A percentile compares a stretch with the other conserved stretches of the same genome.
Evolutionary conservation across 352 stramenopile genomes (phyloP).

Genomic region (Globisporangium echinulatum): DNA sequence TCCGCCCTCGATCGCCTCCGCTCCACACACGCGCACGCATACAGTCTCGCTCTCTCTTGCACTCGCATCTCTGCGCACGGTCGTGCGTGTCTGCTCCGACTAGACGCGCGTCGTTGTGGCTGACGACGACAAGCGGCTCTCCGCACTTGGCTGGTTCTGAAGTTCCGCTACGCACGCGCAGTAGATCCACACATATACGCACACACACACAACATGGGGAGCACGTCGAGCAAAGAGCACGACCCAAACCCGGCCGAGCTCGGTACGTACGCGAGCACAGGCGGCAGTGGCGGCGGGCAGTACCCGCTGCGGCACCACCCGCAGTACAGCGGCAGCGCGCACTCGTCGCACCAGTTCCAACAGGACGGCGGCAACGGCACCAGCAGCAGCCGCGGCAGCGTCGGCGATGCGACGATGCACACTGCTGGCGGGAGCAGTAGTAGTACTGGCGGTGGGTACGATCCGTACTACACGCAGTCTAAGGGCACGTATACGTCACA

Average conservation of each 20-base stretch:
- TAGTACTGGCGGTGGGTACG: conserved; percentile 3
- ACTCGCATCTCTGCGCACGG: neutral
- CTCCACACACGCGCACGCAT: too few species aligned
- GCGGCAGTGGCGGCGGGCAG: conserved; percentile 20
- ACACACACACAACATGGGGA: conserved; percentile 40
- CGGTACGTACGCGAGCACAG: conserved; percentile 39
- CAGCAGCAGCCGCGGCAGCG: neutral
- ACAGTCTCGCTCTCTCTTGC: too few species aligned
- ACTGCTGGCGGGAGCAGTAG: neutral
- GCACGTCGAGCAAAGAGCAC: conserved; percentile 77
- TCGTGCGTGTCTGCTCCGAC: neutral
- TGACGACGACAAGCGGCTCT: too few species aligned
- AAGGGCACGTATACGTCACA: conserved; percentile 3
- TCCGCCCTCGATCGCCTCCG: too few species aligned
- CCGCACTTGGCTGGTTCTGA: neutral
- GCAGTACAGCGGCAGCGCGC: conserved; percentile 27
- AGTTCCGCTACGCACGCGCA: neutral
- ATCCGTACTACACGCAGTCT: conserved; percentile 14
- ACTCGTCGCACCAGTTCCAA: conserved; percentile 13
- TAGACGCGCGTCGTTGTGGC: neutral
- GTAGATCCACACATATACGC: too few species aligned
- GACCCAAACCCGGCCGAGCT: conserved; percentile 76
- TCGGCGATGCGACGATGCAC: conserved; percentile 6
- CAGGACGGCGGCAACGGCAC: conserved; percentile 16
- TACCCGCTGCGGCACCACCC: conserved; percentile 68